These are phyloP conservation scores for Staphylotrichum longicolle DNA, from an alignment of 495 filamentous ascomycete species.

Conservation along the genomic window DNA sequence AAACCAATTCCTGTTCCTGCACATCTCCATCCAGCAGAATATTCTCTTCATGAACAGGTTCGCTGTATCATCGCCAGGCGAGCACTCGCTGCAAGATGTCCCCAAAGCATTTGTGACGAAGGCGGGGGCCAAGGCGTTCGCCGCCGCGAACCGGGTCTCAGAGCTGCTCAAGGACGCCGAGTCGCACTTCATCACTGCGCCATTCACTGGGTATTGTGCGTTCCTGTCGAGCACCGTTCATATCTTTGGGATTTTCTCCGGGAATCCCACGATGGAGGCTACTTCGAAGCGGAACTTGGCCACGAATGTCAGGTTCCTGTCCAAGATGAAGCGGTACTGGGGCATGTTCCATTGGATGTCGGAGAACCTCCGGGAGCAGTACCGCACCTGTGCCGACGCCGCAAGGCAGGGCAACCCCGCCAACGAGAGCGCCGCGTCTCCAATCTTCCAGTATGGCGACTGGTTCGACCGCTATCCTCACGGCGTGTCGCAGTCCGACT, in stretches of 20 bases:
- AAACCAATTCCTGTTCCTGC: constrained; percentile 92
- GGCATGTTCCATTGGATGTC: constrained; percentile 97
- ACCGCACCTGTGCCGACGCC: constrained; percentile 79
- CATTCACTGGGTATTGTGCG: constrained; percentile 92
- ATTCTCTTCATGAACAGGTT: constrained; percentile 88
- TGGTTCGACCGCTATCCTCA: constrained; percentile 97
- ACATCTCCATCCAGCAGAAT: constrained; percentile 85
- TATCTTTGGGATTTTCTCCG: constrained; percentile 84
- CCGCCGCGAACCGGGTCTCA: constrained; percentile 88
- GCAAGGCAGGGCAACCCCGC: constrained; percentile 52
- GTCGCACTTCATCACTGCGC: constrained; percentile 77
- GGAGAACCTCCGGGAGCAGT: constrained; percentile 88
- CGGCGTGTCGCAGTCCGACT: constrained; percentile 79
- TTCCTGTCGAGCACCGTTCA: constrained; percentile 91
- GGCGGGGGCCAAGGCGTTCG: constrained; percentile 71
- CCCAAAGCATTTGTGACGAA: constrained; percentile 77
- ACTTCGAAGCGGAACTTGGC: constrained; percentile 83
- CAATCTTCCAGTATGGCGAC: constrained; percentile 94
- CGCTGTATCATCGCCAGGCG: constrained; percentile 70
- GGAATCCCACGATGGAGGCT: constrained; percentile 67
- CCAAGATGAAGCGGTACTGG: constrained; percentile 96
- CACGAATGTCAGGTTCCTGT: constrained; percentile 83
- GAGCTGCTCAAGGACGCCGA: constrained; percentile 75
- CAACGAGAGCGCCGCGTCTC: constrained; percentile 52
- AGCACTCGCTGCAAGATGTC: constrained; percentile 66